Evolutionary conservation across 306 rosid species (phyloP).

Genomic region (Myrica gale): DNA sequence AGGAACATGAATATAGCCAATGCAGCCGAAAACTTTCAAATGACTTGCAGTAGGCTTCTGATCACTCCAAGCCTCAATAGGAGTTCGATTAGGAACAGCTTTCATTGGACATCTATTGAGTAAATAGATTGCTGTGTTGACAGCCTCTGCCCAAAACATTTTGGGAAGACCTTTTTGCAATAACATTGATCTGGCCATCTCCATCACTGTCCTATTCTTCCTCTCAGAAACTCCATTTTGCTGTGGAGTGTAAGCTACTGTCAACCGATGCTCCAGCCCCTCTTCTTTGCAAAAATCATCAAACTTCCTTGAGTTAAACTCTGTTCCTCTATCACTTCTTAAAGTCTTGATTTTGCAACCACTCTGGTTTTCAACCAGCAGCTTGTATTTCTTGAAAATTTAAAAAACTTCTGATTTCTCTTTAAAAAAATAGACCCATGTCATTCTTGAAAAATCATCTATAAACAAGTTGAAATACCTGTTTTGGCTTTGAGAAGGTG

Average conservation of each 20-base stretch:
- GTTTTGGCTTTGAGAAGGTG: no score
- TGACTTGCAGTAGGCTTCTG: not conserved
- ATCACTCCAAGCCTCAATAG: no score
- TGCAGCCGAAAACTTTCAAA: not conserved
- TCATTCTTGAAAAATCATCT: no score
- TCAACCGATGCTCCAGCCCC: not conserved
- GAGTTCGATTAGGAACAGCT: no score
- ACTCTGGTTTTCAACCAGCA: not conserved
- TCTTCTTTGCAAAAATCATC: slow-evolving; percentile 1
- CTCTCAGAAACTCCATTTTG: slow-evolving; percentile 13
- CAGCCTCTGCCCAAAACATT: not conserved
- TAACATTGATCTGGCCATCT: not conserved
- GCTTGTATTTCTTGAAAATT: not conserved
- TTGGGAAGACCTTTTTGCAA: not conserved
- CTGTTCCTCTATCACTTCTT: not conserved
- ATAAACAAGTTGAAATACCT: no score
- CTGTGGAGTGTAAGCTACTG: not conserved
- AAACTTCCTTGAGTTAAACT: not conserved
- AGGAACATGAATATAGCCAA: not conserved
- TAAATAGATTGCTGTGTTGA: not conserved
- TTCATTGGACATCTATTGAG: no score
- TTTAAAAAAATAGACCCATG: no score
- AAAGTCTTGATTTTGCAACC: not conserved
- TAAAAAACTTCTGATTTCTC: no score
- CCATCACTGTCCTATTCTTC: not conserved